Evolutionary conservation across 805 yeast genomes (phyloP).

Genomic region (Cyberlindnera maclurae): DNA sequence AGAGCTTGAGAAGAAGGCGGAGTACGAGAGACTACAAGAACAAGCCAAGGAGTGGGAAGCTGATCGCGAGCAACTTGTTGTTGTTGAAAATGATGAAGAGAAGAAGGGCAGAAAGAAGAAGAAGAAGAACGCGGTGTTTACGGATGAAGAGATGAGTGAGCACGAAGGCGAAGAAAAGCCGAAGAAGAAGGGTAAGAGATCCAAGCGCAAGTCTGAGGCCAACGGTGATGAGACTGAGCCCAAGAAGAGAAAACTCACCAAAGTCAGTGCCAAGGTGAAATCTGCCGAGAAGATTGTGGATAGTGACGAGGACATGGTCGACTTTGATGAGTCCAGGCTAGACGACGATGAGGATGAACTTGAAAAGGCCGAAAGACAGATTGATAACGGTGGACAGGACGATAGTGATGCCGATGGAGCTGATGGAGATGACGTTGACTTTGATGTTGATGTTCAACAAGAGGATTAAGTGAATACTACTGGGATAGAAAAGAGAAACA

Average conservation of each 20-base stretch:
- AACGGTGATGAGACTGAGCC: conserved; percentile 24
- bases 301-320: conserved; percentile 34
- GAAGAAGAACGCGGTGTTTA: conserved; percentile 36
- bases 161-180: conserved; percentile 16
- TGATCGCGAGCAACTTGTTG: conserved; percentile 35
- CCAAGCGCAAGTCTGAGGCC: conserved; percentile 23
- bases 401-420: conserved; percentile 7
- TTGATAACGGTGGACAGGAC: conserved; percentile 12
- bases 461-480: too few relatives aligned
- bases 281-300: conserved; percentile 34
- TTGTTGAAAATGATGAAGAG: conserved; percentile 30
- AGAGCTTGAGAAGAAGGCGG: conserved; percentile 31
- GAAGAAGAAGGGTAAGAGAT: conserved; percentile 15
- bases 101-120: conserved; percentile 30
- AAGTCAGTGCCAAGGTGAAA: conserved; percentile 23
- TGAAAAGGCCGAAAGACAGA: conserved; percentile 16
- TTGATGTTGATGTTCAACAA: not conserved
- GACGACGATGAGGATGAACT: conserved; percentile 19
- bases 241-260: conserved; percentile 11
- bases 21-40: conserved; percentile 44
- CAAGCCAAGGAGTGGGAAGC: conserved; percentile 52
- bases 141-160: conserved; percentile 36
- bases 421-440: conserved; percentile 1
- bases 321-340: conserved; percentile 15
- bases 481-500: too few relatives aligned